These are phyloP conservation scores for Talaromyces sp. DNA, from an alignment of 2,329 filamentous ascomycete genomes.

Conservation along the genomic window DNA sequence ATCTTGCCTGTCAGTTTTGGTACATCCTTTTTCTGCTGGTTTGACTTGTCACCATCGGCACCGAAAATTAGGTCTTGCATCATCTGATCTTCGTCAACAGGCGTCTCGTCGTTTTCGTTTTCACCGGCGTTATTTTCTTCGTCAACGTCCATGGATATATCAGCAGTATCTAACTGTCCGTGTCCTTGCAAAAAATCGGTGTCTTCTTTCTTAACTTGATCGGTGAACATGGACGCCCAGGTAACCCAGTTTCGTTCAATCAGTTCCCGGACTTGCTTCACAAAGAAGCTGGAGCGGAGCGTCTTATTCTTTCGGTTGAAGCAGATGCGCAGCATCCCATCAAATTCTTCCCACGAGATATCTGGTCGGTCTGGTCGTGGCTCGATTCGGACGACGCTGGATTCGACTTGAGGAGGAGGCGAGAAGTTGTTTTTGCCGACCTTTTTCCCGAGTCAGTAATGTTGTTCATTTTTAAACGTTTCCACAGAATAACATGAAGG, in stretches of 20 bases:
- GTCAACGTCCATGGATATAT: slow-evolving; percentile 8
- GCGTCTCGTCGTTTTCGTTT: neutral
- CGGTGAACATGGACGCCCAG: slow-evolving; percentile 11
- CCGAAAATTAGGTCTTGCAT: slow-evolving; percentile 22
- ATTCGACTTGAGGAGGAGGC: slow-evolving; percentile 88
- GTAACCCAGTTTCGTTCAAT: slow-evolving; percentile 12
- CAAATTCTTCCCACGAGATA: slow-evolving; percentile 92
- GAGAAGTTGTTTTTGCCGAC: slow-evolving; percentile 96
- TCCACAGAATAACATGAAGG: neutral
- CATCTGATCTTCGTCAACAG: slow-evolving; percentile 55
- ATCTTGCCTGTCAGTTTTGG: slow-evolving; percentile 36
- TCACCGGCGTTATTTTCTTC: slow-evolving; percentile 19
- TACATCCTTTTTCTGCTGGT: slow-evolving; percentile 66
- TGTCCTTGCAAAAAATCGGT: slow-evolving; percentile 9
- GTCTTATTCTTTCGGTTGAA: slow-evolving; percentile 92
- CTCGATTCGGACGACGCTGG: slow-evolving; percentile 81
- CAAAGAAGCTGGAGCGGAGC: slow-evolving; percentile 72
- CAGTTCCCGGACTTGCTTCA: slow-evolving; percentile 36
- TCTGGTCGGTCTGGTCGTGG: slow-evolving; percentile 80
- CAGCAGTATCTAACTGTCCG: slow-evolving; percentile 44
- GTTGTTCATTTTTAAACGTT: neutral
- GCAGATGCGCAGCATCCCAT: slow-evolving; percentile 75
- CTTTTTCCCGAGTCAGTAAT: neutral
- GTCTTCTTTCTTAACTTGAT: slow-evolving; percentile 9
- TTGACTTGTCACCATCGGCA: slow-evolving; percentile 40